Conservation (phyloP, 331 rosid species). For the Pyracantha coccinea region DNA sequence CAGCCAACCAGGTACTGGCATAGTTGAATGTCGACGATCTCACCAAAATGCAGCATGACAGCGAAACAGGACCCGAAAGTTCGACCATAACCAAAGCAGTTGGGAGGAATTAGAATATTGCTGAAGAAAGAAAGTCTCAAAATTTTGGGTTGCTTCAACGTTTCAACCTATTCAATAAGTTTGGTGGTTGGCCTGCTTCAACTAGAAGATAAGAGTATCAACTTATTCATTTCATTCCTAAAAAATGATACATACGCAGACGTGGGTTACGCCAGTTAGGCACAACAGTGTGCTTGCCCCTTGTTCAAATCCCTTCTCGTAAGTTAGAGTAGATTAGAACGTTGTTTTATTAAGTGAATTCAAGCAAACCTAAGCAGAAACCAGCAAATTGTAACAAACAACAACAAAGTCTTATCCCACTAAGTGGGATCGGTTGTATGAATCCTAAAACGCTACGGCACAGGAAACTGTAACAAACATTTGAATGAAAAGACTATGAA, state of each 20-base stretch:
- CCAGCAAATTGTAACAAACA: no score
- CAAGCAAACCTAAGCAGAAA: no score
- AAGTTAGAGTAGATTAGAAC: no score
- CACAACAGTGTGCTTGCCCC: no score
- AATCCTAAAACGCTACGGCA: no score
- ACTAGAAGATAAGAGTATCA: neutral
- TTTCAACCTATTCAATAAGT: neutral
- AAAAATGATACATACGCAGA: neutral
- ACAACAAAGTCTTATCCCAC: no score
- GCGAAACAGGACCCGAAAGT: neutral
- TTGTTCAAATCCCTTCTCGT: no score
- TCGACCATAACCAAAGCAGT: neutral
- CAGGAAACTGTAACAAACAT: no score
- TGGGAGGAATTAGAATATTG: neutral
- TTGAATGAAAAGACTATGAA: no score
- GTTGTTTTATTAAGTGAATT: no score
- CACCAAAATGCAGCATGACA: neutral
- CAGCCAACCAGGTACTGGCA: neutral
- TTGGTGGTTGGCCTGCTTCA: slow-evolving; percentile 2
- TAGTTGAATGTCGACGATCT: neutral
- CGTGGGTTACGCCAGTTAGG: no score
- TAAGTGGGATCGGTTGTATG: no score
- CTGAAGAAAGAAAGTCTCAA: neutral
- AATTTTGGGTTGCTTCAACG: neutral
- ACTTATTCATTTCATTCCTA: neutral